These are phyloP conservation scores for Arctium minus DNA, from an alignment of 129 eudicot species.

Conservation along the genomic window DNA sequence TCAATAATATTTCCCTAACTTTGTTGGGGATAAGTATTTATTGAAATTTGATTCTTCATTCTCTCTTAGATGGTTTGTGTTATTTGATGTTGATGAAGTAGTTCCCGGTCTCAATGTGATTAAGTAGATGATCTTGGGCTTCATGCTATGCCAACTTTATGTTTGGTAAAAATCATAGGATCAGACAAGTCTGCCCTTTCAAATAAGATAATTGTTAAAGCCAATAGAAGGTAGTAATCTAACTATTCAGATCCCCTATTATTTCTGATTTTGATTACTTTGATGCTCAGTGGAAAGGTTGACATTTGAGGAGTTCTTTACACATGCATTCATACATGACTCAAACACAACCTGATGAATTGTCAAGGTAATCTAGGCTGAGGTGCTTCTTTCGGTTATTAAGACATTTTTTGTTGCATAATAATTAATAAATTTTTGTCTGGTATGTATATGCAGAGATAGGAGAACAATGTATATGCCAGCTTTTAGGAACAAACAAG, in stretches of 20 bases:
- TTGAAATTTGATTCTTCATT: too few species aligned
- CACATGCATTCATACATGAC: constrained; percentile 55
- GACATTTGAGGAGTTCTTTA: constrained; percentile 86
- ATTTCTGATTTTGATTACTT: constrained; percentile 1
- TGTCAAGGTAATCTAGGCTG: constrained; percentile 34
- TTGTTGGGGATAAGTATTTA: too few species aligned
- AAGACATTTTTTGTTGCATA: not conserved
- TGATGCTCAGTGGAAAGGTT: constrained; percentile 73
- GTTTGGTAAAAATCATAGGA: too few species aligned
- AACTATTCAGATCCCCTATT: not conserved
- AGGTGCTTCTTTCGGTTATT: not conserved
- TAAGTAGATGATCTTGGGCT: too few species aligned
- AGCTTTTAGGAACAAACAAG: constrained; percentile 44
- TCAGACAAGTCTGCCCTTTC: too few species aligned
- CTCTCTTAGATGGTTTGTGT: too few species aligned
- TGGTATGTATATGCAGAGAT: constrained; percentile 34
- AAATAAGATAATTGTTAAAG: not conserved
- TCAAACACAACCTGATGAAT: constrained; percentile 45
- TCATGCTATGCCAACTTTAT: too few species aligned
- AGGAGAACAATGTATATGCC: constrained; percentile 37
- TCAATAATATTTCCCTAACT: too few species aligned
- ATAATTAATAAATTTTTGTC: constrained; percentile 2
- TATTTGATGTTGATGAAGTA: too few species aligned
- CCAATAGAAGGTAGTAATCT: not conserved
- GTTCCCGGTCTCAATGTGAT: too few species aligned